phyloP scores from a whole-genome alignment of 31 red algal species.

The Endocladia muricata region DNA sequence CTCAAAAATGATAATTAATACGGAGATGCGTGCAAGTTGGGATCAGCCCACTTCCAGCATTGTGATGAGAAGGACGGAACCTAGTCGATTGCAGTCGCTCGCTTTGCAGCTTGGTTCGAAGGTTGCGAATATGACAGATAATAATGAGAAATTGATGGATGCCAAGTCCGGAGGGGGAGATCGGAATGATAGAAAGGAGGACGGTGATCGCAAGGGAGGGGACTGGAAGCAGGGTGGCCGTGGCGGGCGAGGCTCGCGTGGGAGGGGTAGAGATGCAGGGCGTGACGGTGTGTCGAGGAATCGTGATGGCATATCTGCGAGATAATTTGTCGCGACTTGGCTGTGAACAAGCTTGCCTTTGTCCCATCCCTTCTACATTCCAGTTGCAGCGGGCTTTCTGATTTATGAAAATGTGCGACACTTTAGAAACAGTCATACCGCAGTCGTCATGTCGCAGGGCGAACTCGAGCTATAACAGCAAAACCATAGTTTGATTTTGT shows the following conservation, averaged over 20 bases:
- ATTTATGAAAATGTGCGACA: too few species aligned
- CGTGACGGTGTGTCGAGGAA: background rate
- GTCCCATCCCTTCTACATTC: too few species aligned
- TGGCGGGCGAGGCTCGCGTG: background rate
- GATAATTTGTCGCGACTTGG: too few species aligned
- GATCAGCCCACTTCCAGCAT: slow-evolving; percentile 89
- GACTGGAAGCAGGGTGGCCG: slow-evolving; percentile 72
- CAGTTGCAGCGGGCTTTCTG: too few species aligned
- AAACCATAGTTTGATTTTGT: too few species aligned
- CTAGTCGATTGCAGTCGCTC: slow-evolving; percentile 84
- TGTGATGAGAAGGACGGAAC: slow-evolving; percentile 79
- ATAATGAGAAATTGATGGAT: slow-evolving; percentile 96
- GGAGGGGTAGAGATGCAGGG: background rate
- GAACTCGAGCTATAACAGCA: too few species aligned
- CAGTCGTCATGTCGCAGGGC: too few species aligned
- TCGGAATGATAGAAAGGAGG: slow-evolving; percentile 38
- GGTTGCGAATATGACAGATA: slow-evolving; percentile 78
- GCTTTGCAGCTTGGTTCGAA: slow-evolving; percentile 80
- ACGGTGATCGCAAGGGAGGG: slow-evolving; percentile 51
- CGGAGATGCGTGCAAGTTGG: slow-evolving; percentile 87
- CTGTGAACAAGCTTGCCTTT: too few species aligned
- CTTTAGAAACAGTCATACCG: too few species aligned
- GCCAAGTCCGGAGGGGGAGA: slow-evolving; percentile 71
- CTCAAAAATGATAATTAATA: slow-evolving; percentile 96
- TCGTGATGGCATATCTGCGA: background rate